phyloP scores from a whole-genome alignment of 2,329 filamentous ascomycete genomes.

The Ceratocystis papillata region DNA sequence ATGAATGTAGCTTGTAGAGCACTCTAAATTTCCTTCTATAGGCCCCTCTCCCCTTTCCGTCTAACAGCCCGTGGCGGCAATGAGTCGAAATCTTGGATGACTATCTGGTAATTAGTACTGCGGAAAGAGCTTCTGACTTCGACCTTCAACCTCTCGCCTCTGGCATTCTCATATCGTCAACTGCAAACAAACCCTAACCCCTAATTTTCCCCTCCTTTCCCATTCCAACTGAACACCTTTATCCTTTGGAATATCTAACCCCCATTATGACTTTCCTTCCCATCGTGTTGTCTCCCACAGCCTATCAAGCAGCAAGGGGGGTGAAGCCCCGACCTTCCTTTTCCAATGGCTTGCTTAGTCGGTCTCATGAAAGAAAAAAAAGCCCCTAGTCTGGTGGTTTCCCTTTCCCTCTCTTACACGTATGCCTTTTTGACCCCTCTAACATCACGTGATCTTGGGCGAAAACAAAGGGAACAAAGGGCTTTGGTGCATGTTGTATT shows the following conservation, averaged over 20 bases:
- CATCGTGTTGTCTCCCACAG: not conserved
- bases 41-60: too few relatives aligned
- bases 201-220: not conserved
- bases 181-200: not conserved
- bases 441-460: slow-evolving; percentile 11
- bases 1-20: too few relatives aligned
- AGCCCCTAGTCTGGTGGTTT: not conserved
- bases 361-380: not conserved
- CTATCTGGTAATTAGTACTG: too few relatives aligned
- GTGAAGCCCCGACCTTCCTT: not conserved
- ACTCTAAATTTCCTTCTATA: too few relatives aligned
- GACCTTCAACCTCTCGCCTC: not conserved
- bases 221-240: slow-evolving; percentile 9
- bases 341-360: too few relatives aligned
- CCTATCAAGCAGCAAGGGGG: not conserved
- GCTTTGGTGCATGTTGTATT: not conserved
- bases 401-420: not conserved
- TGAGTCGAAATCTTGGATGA: too few relatives aligned
- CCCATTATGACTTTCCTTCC: not conserved
- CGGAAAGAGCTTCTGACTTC: not conserved
- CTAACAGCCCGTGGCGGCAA: too few relatives aligned
- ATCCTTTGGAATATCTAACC: not conserved
- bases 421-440: not conserved
- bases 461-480: not conserved
- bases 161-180: not conserved